Conservation (phyloP, 2,329 filamentous ascomycete genomes). For the Fusarium protoensiforme region DNA sequence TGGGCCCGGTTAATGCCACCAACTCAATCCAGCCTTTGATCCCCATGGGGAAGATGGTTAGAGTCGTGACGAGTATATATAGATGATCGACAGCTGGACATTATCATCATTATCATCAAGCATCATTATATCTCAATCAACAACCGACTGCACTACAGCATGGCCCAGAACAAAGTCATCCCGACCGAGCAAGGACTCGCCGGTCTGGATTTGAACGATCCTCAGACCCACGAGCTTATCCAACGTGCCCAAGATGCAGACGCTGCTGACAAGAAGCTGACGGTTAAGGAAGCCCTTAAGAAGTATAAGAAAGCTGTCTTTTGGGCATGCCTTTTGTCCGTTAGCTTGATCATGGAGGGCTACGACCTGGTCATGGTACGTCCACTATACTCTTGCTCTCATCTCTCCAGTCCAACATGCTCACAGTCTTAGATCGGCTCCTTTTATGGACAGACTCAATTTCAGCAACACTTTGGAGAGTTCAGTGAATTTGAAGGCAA, state of each 20-base stretch:
- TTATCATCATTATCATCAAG: neutral
- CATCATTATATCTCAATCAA: neutral
- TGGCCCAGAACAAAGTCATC: neutral
- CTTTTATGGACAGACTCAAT: slow-evolving; percentile 10
- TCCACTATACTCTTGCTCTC: neutral
- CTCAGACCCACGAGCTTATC: neutral
- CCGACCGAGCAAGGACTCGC: neutral
- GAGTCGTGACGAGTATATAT: neutral
- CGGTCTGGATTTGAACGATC: slow-evolving; percentile 1
- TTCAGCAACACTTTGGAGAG: neutral
- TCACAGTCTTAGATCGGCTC: neutral
- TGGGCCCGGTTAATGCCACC: neutral
- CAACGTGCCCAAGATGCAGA: neutral
- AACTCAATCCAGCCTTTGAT: neutral
- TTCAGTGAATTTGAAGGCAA: slow-evolving; percentile 22
- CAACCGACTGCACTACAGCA: neutral
- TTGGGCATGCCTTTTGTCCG: neutral
- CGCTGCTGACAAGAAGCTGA: neutral
- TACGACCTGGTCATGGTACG: neutral
- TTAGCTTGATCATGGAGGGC: slow-evolving; percentile 4
- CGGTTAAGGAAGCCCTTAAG: neutral
- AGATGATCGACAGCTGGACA: neutral
- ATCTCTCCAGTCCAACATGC: too few species aligned
- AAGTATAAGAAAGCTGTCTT: slow-evolving; percentile 11
- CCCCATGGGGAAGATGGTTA: neutral